phyloP scores from a whole-genome alignment of 176 grass and related monocot species.

The Otatea glauca region DNA sequence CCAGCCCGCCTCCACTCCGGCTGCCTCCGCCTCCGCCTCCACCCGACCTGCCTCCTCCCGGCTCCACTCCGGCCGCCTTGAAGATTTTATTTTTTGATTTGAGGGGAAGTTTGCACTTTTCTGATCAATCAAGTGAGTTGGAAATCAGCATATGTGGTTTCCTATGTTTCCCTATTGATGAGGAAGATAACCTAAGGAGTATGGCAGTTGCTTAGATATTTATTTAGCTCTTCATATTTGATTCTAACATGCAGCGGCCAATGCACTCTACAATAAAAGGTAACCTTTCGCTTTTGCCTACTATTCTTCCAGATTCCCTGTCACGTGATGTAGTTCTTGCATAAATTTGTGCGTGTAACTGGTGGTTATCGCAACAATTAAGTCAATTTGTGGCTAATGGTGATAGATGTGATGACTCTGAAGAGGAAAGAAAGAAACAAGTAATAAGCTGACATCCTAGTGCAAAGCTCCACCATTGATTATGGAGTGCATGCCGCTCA shows the following conservation, averaged over 20 bases:
- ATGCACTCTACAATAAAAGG: neutral
- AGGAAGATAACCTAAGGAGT: neutral
- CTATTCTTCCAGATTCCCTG: neutral
- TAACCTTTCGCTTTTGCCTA: neutral
- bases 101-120: no score
- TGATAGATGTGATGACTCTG: neutral
- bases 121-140: no score
- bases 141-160: no score
- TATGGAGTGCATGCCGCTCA: no score
- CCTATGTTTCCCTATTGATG: neutral
- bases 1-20: no score
- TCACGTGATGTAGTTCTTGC: neutral
- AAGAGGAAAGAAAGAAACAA: neutral
- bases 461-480: neutral
- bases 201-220: neutral
- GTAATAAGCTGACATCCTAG: neutral
- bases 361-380: neutral
- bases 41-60: no score
- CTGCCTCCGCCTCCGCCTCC: no score
- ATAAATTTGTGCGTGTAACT: no score
- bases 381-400: neutral
- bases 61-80: no score
- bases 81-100: no score
- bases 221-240: neutral
- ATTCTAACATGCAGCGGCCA: neutral